Evolutionary conservation across 129 eudicot species (phyloP), one percentile per base, ranked within the genome.

Genomic region (Artemisia tridentata): DNA sequence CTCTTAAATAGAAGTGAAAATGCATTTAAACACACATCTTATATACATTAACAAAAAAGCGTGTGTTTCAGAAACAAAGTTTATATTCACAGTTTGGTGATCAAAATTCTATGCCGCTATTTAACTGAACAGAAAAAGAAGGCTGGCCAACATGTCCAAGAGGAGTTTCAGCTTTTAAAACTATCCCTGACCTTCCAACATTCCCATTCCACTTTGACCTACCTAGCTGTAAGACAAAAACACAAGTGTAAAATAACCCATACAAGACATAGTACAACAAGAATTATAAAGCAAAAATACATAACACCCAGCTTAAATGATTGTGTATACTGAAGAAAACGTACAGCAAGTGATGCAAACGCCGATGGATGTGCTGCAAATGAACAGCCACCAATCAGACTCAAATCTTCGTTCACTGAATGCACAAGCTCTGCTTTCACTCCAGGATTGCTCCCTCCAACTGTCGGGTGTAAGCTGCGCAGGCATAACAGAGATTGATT

Each of bases 141-240:
- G 99, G 97, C 69, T 66, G 76, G 23, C 91, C 93, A 61, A 72
- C 80, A 62, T 70, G 75, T 59, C 84, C 90, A 17, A 95, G 85
- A 72, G 99, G 99, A 25, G 92, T 84, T 82, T 95, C 99, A 23
- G 72, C 86, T 83, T 80, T 95, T 13, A 90, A 52, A 19, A 95
- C 99, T 20, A 90, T 67, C 21, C 97, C 97, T 1, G 95, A 71
- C 83, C 79, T 86, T 52, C 98, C 98, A 25, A 88, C 86, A 83
- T 95, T 90, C 58, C 96, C 97, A 13, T 95, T 95, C 99, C 99
- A 95, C 81, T 89, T 90, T 0, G 99, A 95, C 72, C 97, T 87
- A 59, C 99, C 99, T 18, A 95, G 69, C 99, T 95, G 82, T 78
- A 69, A 18, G 58, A 23, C 49, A 58, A 0, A n/a, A 60, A 74